phyloP scores from a whole-genome alignment of 2,329 filamentous ascomycete species.

The Xylaria arbuscula region DNA sequence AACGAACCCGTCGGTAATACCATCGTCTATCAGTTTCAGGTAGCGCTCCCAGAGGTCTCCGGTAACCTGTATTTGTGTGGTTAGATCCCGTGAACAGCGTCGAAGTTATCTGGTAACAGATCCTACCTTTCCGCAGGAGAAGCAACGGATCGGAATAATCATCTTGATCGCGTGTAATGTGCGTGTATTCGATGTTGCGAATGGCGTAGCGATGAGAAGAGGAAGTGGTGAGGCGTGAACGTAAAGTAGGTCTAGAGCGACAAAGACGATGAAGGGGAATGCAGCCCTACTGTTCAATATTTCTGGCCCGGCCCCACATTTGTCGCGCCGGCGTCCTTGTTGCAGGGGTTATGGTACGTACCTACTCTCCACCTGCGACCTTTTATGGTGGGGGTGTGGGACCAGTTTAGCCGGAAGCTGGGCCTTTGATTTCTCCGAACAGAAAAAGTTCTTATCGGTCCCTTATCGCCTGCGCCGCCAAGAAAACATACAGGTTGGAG shows the following conservation, averaged over 20 bases:
- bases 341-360: background rate
- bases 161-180: slow-evolving; percentile 68
- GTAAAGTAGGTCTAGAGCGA: slow-evolving; percentile 14
- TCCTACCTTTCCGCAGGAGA: slow-evolving; percentile 96
- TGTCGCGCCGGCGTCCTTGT: background rate
- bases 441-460: slow-evolving; percentile 44
- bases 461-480: slow-evolving; percentile 45
- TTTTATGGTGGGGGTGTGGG: background rate
- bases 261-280: slow-evolving; percentile 27
- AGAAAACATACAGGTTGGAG: slow-evolving; percentile 40
- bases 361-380: too few species aligned
- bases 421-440: slow-evolving; percentile 12
- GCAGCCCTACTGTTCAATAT: slow-evolving; percentile 15
- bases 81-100: slow-evolving; percentile 35
- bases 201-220: background rate
- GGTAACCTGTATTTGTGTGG: slow-evolving; percentile 74
- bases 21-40: slow-evolving; percentile 85
- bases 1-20: slow-evolving; percentile 77
- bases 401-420: slow-evolving; percentile 13
- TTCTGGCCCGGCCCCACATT: slow-evolving; percentile 31
- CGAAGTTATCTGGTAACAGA: slow-evolving; percentile 1
- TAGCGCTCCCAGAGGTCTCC: slow-evolving; percentile 98
- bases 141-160: slow-evolving; percentile 99
- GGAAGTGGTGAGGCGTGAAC: slow-evolving; percentile 2
- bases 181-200: background rate